Evolutionary conservation across 73 alveolate genomes (phyloP), one percentile per base, ranked within the genome.

Genomic region (Paramecium primaurelia): DNA sequence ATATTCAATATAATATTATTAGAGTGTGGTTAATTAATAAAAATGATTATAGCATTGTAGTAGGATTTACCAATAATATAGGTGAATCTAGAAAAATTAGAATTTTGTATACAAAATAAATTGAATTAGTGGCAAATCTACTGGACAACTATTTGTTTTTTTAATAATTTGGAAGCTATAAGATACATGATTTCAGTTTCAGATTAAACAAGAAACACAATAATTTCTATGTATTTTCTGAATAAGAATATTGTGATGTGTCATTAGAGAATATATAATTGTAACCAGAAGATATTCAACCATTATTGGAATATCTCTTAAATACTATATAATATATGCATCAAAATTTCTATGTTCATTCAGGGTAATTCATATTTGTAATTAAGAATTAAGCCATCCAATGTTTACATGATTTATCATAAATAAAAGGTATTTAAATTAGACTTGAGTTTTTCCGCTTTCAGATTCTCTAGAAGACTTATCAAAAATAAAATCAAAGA

Each of bases 161-260:
- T 26, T 7, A 20, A 25, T 16, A 80, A 80, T 44, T 80, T 11
- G 58, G 12, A 14, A 45, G 42, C 18, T 80, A 80, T 47, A 80
- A 80, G 9, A 80, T 80, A 40, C 36, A 45, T 47, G 91, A 80
- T 80, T 80, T 25, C 26, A 42, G 75, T 18, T 80, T 80, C 30
- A 42, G 91, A 80, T 47, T 80, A 5, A 80, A 80, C 16, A 80
- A 49, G 14, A 80, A 36, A 45, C 58, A 44, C 14, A 25, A 45
- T 28, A 80, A 80, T 18, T 80, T 14, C 26, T 80, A 80, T 47
- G 45, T 80, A 1, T 80, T 80, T 26, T 80, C 91, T 10, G 91
- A 80, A 80, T 80, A 80, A 80, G 91, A 80, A 49, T 80, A 80
- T 80, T 80, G 71, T 22, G 91, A 80, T 8, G 22, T 26, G 32